These are phyloP conservation scores for Dactylonectria macrodidyma DNA, from an alignment of 2,329 filamentous ascomycete species.

Conservation along the genomic window DNA sequence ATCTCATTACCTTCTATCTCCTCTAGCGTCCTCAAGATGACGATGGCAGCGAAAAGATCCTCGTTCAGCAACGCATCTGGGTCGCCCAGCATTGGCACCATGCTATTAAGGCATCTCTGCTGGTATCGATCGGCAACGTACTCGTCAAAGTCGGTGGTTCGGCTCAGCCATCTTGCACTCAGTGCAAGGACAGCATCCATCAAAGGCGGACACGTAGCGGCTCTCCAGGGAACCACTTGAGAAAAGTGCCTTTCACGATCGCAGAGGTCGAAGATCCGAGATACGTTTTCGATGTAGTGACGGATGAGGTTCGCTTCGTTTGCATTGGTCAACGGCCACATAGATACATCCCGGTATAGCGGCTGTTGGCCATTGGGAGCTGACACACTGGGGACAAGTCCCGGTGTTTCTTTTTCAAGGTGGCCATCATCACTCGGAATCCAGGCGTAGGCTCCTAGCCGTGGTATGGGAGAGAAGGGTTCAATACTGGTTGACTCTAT, in stretches of 20 bases:
- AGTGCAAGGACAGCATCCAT: constrained; percentile 23
- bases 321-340: constrained; percentile 16
- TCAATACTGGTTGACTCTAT: not conserved
- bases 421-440: constrained; percentile 1
- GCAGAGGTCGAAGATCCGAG: constrained; percentile 25
- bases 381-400: not conserved
- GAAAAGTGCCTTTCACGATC: constrained; percentile 26
- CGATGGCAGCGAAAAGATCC: constrained; percentile 27
- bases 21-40: constrained; percentile 27
- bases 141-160: constrained; percentile 25
- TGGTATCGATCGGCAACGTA: constrained; percentile 23
- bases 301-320: constrained; percentile 17
- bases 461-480: not conserved
- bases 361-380: not conserved
- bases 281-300: constrained; percentile 25
- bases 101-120: constrained; percentile 20
- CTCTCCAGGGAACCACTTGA: constrained; percentile 15
- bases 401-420: not conserved
- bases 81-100: constrained; percentile 15
- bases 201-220: constrained; percentile 17
- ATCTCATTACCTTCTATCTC: constrained; percentile 24
- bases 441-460: not conserved
- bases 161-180: constrained; percentile 24
- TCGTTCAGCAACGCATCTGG: constrained; percentile 13
- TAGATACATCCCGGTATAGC: constrained; percentile 17